Evolutionary conservation across 305 asterid species (phyloP), one percentile per base, ranked within the genome.

Genomic region (Solanum hybrid): DNA sequence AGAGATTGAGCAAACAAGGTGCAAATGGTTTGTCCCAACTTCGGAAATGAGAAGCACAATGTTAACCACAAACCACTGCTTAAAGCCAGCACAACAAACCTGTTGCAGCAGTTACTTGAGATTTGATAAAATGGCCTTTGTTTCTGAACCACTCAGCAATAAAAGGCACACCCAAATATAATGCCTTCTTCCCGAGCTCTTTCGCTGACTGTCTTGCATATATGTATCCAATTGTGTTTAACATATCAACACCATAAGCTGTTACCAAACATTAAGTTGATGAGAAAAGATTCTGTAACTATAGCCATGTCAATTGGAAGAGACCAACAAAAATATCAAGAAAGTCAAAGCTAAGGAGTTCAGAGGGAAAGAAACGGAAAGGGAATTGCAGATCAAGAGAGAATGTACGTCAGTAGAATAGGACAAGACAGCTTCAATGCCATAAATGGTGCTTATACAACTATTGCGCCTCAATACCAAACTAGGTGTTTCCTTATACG

Each of bases 91-190:
- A 85, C 82, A 74, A 51, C 92, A 85, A 92, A 98, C 99, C 99
- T 92, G 99, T 98, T 90, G 99, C 99, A 85, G 98, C 99, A 79
- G 99, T 98, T 82, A 98, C 98, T 95, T 98, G 99, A 90, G 99
- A 98, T 95, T 97, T 97, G 89, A 98, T 95, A 89, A 92, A 94
- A 87, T 97, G 99, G 85, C 99, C 99, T 95, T 98, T 98, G 93
- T 95, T 96, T 92, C 99, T 94, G 95, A 98, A 97, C 99, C 99
- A 98, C 93, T 98, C 99, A 20, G 99, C 99, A 93, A 98, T 87
- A 92, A 98, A 98, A 89, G 99, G 99, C 89, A 98, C 97, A 16
- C 99, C 99, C 92, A 98, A 93, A 92, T 86, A 95, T 92, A 94
- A 96, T 87, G 96, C 99, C 95, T 98, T 98, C 96, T 98, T 98